These are phyloP conservation scores for Teratosphaeria viscida DNA, from an alignment of 2,329 filamentous ascomycete species.

Conservation along the genomic window DNA sequence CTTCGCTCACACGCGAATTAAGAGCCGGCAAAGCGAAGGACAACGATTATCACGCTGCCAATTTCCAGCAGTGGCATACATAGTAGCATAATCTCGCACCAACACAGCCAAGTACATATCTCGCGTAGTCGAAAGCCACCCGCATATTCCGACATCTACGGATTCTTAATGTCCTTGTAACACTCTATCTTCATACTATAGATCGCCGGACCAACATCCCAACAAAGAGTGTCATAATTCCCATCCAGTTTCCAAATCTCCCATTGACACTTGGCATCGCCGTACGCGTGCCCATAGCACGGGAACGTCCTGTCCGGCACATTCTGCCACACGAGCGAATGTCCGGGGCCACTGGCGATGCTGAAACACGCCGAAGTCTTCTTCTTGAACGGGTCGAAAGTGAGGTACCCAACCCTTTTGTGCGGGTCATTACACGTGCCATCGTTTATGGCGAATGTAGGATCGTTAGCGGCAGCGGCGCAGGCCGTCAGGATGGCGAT, in stretches of 20 bases:
- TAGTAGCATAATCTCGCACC: too few species aligned
- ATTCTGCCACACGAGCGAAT: neutral
- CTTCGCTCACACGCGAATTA: neutral
- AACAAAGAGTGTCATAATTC: neutral
- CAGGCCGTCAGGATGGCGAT: neutral
- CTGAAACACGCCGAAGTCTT: neutral
- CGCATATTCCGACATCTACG: too few species aligned
- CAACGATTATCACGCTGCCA: too few species aligned
- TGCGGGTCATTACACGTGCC: neutral
- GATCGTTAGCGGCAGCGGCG: too few species aligned
- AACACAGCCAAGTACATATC: too few species aligned
- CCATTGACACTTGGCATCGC: neutral
- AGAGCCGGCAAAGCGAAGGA: too few species aligned
- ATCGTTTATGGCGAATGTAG: neutral
- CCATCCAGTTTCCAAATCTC: neutral
- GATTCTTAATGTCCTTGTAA: neutral
- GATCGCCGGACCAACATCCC: neutral
- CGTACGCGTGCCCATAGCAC: neutral
- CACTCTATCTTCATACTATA: neutral
- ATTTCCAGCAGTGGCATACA: too few species aligned
- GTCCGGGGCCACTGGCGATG: neutral
- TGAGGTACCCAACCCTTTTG: neutral
- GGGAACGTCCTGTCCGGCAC: neutral
- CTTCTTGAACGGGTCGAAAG: neutral
- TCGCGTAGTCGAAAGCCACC: too few species aligned